Evolutionary conservation across 129 eudicot genomes (phyloP).

Genomic region (Saussurea involucrata): DNA sequence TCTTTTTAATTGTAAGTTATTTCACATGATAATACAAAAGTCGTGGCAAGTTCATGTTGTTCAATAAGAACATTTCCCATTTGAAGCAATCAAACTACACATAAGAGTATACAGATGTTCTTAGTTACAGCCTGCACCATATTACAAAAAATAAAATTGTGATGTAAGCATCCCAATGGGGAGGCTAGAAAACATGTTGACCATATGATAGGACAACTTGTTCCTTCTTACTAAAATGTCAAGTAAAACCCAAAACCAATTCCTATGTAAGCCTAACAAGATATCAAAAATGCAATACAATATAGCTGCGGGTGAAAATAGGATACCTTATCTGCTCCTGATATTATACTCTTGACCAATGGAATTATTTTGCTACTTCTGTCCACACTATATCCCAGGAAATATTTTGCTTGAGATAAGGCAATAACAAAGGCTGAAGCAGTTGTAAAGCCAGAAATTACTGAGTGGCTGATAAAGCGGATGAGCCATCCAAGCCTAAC

Average conservation of each 20-base stretch:
- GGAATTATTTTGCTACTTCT: slow-evolving; percentile 88
- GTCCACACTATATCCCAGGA: slow-evolving; percentile 70
- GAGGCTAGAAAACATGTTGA: neutral
- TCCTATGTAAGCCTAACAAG: neutral
- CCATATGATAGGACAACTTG: neutral
- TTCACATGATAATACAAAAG: neutral
- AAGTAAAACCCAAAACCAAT: neutral
- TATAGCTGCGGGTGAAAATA: slow-evolving; percentile 4
- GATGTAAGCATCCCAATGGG: neutral
- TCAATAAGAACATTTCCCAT: neutral
- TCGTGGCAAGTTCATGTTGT: neutral
- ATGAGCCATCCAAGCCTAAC: slow-evolving; percentile 95
- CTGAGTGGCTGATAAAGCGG: slow-evolving; percentile 96
- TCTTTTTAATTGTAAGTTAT: neutral
- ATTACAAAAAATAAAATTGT: neutral
- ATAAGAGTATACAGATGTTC: neutral
- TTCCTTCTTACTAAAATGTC: neutral
- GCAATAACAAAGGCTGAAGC: slow-evolving; percentile 96
- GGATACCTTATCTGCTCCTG: slow-evolving; percentile 68
- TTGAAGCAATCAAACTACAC: neutral
- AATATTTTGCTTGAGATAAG: slow-evolving; percentile 94
- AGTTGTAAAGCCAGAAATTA: slow-evolving; percentile 96
- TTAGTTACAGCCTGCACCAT: neutral
- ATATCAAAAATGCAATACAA: neutral
- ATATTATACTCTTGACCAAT: slow-evolving; percentile 64